These are phyloP conservation scores for Spergularia azorica DNA, from an alignment of 179 eudicot species.

Conservation along the genomic window DNA sequence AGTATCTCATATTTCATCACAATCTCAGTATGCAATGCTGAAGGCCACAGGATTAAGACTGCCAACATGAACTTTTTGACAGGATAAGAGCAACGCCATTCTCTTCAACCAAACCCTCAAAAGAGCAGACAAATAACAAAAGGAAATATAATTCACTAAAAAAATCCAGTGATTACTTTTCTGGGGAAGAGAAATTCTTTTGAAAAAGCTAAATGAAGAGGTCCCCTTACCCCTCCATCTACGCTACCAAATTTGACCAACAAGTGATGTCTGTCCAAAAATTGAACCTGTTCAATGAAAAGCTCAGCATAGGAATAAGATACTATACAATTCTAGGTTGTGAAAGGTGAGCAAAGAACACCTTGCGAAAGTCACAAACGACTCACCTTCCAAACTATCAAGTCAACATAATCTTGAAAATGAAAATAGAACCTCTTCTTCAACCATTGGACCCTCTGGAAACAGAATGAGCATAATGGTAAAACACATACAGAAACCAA, in stretches of 20 bases:
- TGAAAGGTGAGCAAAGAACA: background rate
- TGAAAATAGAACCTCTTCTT: conserved; percentile 93
- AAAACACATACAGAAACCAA: conserved; percentile 23
- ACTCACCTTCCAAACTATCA: conserved; percentile 91
- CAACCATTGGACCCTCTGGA: conserved; percentile 87
- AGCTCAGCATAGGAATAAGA: background rate
- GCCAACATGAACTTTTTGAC: background rate
- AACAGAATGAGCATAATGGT: conserved; percentile 27
- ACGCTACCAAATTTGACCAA: conserved; percentile 95
- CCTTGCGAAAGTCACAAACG: background rate
- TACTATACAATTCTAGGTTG: too few species aligned
- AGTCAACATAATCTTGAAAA: conserved; percentile 90
- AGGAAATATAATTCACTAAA: background rate
- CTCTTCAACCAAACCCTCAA: background rate
- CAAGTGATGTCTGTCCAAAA: conserved; percentile 92
- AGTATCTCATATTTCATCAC: conserved; percentile 12
- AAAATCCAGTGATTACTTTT: background rate
- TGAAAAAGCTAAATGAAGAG: conserved; percentile 7
- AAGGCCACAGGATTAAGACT: background rate
- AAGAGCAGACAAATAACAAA: background rate
- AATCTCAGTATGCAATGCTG: conserved; percentile 1
- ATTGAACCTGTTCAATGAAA: conserved; percentile 68
- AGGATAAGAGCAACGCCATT: background rate
- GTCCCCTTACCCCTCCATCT: conserved; percentile 83
- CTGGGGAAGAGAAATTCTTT: background rate